Evolutionary conservation across 257 asterid species (phyloP).

Genomic region (Ehretia macrophylla): DNA sequence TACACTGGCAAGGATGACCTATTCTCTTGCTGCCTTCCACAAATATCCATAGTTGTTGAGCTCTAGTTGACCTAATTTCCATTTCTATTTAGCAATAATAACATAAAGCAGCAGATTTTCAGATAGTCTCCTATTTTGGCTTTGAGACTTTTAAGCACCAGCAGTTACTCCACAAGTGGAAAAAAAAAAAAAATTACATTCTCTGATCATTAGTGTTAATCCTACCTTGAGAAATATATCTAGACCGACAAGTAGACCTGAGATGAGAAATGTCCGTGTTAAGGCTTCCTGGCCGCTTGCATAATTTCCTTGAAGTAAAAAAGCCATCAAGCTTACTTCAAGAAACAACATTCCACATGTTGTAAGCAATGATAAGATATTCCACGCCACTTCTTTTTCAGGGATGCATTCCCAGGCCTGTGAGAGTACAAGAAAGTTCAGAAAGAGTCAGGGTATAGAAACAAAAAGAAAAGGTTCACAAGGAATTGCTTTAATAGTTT

Average conservation of each 20-base stretch:
- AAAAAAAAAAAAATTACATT: background rate
- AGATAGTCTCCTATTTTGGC: too few species aligned
- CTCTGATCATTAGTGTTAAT: background rate
- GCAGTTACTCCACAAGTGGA: background rate
- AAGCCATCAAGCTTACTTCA: slow-evolving; percentile 48
- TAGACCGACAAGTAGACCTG: slow-evolving; percentile 35
- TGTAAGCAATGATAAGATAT: slow-evolving; percentile 34
- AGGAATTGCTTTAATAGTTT: too few species aligned
- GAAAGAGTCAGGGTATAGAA: background rate
- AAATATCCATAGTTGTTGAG: too few species aligned
- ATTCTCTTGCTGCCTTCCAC: too few species aligned
- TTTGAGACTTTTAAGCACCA: too few species aligned
- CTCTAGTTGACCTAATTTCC: too few species aligned
- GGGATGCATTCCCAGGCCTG: slow-evolving; percentile 42
- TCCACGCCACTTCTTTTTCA: slow-evolving; percentile 36
- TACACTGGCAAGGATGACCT: too few species aligned
- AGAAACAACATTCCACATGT: slow-evolving; percentile 43
- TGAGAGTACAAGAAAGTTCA: background rate
- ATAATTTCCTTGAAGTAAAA: slow-evolving; percentile 41
- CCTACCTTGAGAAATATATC: slow-evolving; percentile 37
- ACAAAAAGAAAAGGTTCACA: background rate
- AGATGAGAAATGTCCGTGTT: slow-evolving; percentile 37
- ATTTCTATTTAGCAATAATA: too few species aligned
- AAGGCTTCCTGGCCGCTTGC: slow-evolving; percentile 44
- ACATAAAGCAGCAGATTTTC: too few species aligned